These are phyloP conservation scores for Bruguiera sexangula DNA, from an alignment of 345 rosid genomes.

Conservation along the genomic window DNA sequence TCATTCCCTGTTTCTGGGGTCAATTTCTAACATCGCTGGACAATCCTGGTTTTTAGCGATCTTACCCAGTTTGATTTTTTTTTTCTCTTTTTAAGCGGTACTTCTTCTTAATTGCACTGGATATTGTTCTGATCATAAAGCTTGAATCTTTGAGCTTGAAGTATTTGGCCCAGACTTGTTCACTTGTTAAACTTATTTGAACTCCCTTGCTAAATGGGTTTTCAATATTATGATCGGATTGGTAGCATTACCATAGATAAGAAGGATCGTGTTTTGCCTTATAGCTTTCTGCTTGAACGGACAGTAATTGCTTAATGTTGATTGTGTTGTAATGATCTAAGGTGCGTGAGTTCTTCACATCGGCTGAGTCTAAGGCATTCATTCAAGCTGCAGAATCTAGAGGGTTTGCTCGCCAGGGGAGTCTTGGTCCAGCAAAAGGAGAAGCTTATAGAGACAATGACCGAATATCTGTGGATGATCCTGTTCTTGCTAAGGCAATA, in stretches of 20 bases:
- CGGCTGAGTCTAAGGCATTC: slow-evolving; percentile 68
- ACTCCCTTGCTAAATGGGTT: no score
- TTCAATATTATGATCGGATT: no score
- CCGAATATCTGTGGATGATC: slow-evolving; percentile 65
- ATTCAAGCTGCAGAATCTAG: slow-evolving; percentile 62
- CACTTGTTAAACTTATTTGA: no score
- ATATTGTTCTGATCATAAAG: no score
- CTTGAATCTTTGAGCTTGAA: no score
- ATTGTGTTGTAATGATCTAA: slow-evolving; percentile 28
- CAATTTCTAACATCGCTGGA: not conserved
- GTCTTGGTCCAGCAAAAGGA: slow-evolving; percentile 85
- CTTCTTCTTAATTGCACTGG: not conserved
- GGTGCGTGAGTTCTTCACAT: slow-evolving; percentile 67
- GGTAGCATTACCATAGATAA: no score
- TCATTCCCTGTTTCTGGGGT: not conserved
- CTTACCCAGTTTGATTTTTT: not conserved
- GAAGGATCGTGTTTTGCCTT: not conserved
- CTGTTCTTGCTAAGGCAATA: slow-evolving; percentile 52
- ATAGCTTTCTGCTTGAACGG: not conserved
- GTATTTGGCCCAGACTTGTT: no score
- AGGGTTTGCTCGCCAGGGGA: slow-evolving; percentile 86
- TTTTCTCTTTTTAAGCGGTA: no score
- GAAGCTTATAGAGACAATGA: slow-evolving; percentile 93
- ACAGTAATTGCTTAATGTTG: not conserved
- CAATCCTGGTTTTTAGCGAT: not conserved